These are phyloP conservation scores for Globisporangium megalacanthum DNA, from an alignment of 352 stramenopile species.

Conservation along the genomic window DNA sequence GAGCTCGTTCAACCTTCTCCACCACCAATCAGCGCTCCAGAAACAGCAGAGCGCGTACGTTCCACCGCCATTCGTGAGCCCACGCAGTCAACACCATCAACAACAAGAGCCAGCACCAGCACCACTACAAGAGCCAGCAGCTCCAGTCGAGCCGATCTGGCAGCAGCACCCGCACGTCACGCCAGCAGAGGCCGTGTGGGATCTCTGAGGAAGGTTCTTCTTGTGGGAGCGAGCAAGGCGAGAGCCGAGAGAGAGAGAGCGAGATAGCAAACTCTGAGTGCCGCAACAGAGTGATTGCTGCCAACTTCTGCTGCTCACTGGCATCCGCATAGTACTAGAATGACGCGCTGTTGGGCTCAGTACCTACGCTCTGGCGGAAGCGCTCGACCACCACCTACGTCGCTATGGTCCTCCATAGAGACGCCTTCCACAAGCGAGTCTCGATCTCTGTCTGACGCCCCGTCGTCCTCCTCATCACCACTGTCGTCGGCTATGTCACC, in stretches of 20 bases:
- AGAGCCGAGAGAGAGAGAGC: not conserved
- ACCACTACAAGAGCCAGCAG: slow-evolving; percentile 10
- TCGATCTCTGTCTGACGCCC: not conserved
- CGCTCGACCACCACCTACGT: too few species aligned
- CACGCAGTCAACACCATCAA: slow-evolving; percentile 2
- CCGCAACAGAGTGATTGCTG: too few species aligned
- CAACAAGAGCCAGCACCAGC: slow-evolving; percentile 11
- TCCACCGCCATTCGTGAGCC: slow-evolving; percentile 47
- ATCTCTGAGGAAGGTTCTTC: slow-evolving; percentile 31
- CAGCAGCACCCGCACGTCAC: slow-evolving; percentile 20
- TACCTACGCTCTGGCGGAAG: too few species aligned
- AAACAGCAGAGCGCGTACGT: slow-evolving; percentile 33
- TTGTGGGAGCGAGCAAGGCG: not conserved
- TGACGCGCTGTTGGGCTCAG: too few species aligned
- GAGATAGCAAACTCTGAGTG: too few species aligned
- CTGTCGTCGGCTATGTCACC: slow-evolving; percentile 21
- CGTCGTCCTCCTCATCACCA: slow-evolving; percentile 7
- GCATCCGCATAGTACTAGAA: too few species aligned
- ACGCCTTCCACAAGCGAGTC: not conserved
- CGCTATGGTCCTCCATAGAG: too few species aligned
- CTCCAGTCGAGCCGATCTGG: slow-evolving; percentile 46
- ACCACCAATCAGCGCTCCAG: slow-evolving; percentile 27
- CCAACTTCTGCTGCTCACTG: too few species aligned
- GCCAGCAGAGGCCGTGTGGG: slow-evolving; percentile 63
- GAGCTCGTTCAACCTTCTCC: slow-evolving; percentile 72